Evolutionary conservation across 768 basidiomycete genomes (phyloP).

Genomic region (Termitomyces sp.): DNA sequence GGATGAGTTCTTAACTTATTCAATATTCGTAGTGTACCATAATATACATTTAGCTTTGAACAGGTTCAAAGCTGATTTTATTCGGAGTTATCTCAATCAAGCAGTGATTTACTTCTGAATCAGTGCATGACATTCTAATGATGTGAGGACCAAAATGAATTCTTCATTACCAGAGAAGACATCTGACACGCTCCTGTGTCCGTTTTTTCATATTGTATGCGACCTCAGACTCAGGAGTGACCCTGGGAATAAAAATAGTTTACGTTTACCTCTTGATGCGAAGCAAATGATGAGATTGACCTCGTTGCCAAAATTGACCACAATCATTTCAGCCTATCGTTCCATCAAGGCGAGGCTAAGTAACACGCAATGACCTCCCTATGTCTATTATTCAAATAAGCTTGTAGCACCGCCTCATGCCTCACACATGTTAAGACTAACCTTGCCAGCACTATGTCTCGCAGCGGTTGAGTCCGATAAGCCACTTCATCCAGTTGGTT

Average conservation of each 20-base stretch:
- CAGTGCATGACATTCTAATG: background rate
- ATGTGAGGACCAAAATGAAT: background rate
- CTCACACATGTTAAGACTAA: background rate
- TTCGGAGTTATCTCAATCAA: background rate
- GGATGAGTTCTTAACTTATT: slow-evolving; percentile 9
- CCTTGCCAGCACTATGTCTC: background rate
- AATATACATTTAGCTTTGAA: background rate
- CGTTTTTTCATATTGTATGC: too few species aligned
- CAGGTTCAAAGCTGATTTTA: background rate
- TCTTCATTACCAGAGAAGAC: background rate
- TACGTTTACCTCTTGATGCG: background rate
- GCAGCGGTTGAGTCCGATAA: background rate
- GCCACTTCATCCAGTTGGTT: background rate
- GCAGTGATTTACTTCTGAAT: too few species aligned
- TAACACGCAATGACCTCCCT: background rate
- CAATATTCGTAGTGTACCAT: background rate
- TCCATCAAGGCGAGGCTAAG: background rate
- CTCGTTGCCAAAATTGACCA: background rate
- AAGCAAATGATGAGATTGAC: background rate
- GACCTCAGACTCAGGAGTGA: background rate
- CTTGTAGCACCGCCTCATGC: background rate
- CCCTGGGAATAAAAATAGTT: background rate
- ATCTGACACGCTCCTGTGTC: too few species aligned
- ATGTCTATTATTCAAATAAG: background rate
- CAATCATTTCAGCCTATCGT: background rate